Percentiles rank a stretch among this genome's conserved stretches.
phyloP scores from a whole-genome alignment of 768 basidiomycete species.

The Pleurotus cornucopiae region DNA sequence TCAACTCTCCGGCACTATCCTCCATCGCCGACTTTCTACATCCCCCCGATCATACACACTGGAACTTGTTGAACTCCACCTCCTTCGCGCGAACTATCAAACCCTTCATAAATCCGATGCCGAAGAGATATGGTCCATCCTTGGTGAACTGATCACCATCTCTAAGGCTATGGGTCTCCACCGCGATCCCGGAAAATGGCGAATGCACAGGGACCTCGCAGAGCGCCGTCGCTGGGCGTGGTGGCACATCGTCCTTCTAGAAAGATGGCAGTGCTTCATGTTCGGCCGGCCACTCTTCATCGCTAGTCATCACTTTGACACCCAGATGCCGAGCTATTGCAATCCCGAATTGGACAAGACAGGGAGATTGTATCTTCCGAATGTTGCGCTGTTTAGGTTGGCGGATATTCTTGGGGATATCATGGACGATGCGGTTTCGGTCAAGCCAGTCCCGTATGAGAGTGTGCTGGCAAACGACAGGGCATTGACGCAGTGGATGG shows the following conservation, averaged over 20 bases:
- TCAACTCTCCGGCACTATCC: conserved; percentile 59
- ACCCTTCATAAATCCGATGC: conserved; percentile 70
- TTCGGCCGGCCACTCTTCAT: conserved; percentile 76
- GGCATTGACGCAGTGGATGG: conserved; percentile 70
- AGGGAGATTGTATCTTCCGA: conserved; percentile 66
- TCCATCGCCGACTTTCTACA: conserved; percentile 60
- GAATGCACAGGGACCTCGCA: conserved; percentile 62
- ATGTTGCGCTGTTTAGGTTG: conserved; percentile 72
- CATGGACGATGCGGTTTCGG: conserved; percentile 79
- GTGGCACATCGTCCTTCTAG: conserved; percentile 84
- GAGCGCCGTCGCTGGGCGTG: conserved; percentile 85
- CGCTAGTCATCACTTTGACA: conserved; percentile 81
- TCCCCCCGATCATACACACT: conserved; percentile 52
- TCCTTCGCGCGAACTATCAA: conserved; percentile 69
- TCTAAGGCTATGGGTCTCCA: conserved; percentile 82
- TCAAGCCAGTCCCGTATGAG: conserved; percentile 76
- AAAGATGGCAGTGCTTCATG: conserved; percentile 87
- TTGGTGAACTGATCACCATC: conserved; percentile 70
- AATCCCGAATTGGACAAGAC: conserved; percentile 60
- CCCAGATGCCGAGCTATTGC: conserved; percentile 66
- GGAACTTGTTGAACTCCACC: conserved; percentile 71
- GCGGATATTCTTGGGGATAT: conserved; percentile 80
- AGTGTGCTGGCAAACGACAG: conserved; percentile 70
- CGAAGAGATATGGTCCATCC: conserved; percentile 77
- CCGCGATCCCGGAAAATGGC: conserved; percentile 79